Percentiles rank a stretch among this genome's conserved stretches.
Evolutionary conservation across 202 grass and related monocot genomes (phyloP).

Genomic region (Carex arenaria): DNA sequence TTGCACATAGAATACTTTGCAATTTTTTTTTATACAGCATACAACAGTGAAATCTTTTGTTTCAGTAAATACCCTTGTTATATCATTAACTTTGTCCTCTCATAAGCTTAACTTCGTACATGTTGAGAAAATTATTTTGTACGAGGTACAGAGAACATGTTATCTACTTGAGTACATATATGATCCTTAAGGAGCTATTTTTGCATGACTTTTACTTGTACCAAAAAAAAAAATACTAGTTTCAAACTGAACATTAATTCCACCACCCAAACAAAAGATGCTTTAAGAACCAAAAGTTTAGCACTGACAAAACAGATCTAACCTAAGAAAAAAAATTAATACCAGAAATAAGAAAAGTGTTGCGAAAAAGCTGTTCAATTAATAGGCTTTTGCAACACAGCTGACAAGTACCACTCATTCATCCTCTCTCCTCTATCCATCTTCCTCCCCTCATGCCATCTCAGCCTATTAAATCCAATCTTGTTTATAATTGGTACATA

Average conservation of each 20-base stretch:
- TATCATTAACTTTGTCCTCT: background rate
- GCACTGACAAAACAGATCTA: background rate
- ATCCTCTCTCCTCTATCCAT: slow-evolving; percentile 27
- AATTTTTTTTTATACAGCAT: background rate
- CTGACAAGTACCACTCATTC: slow-evolving; percentile 52
- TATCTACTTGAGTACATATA: background rate
- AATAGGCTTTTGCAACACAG: slow-evolving; percentile 41
- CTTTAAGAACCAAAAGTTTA: background rate
- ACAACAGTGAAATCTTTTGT: background rate
- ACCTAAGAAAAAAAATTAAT: background rate
- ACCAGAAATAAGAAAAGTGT: background rate
- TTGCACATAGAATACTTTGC: background rate
- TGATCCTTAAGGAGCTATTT: background rate
- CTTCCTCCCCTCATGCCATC: slow-evolving; percentile 43
- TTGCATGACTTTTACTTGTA: background rate
- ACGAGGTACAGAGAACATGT: background rate
- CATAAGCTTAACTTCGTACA: background rate
- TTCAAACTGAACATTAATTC: background rate
- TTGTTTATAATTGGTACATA: slow-evolving; percentile 32
- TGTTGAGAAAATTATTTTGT: background rate
- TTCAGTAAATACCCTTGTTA: background rate
- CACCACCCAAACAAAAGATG: background rate
- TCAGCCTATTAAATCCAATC: slow-evolving; percentile 40
- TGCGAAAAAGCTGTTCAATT: slow-evolving; percentile 5
- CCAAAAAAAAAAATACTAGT: background rate